Evolutionary conservation across 23 red algal genomes (phyloP).

Genomic region (Pyropia yezoensis): DNA sequence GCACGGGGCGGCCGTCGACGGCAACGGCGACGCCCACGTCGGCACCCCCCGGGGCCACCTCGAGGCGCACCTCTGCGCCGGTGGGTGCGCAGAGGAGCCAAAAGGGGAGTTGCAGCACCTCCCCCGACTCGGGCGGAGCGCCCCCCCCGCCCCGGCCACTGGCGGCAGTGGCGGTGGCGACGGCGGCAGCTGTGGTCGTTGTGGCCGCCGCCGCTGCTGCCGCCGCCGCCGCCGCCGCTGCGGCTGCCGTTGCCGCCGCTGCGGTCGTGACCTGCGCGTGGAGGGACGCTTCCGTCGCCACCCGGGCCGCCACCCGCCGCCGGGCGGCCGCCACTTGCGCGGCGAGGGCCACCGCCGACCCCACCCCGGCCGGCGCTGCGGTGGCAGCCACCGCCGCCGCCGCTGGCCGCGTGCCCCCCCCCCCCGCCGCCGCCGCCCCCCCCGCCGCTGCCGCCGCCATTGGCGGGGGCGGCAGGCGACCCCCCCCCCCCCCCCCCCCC

Average conservation of each 20-base stretch:
- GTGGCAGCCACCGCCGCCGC: neutral
- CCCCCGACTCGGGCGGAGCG: neutral
- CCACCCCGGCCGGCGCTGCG: neutral
- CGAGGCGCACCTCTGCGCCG: slow-evolving; percentile 21
- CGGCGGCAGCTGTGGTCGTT: neutral
- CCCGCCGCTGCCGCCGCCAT: neutral
- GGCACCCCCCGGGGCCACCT: neutral
- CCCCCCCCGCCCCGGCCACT: neutral
- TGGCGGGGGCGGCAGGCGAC: neutral
- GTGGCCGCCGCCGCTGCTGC: neutral
- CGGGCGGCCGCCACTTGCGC: neutral
- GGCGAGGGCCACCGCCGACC: neutral
- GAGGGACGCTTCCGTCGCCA: neutral
- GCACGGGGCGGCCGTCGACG: neutral
- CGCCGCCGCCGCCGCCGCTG: neutral
- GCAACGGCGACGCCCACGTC: slow-evolving; percentile 18
- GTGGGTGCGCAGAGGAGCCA: slow-evolving; percentile 23
- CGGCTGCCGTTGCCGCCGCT: neutral
- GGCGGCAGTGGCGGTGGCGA: neutral
- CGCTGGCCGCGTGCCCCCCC: neutral
- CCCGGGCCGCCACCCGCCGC: neutral
- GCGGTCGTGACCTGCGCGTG: too few relatives aligned
- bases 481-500: neutral
- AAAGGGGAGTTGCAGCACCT: slow-evolving; percentile 30
- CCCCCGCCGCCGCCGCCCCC: neutral